Evolutionary conservation across 75 land plant species (phyloP).

Genomic region (Selaginella tamariscina): DNA sequence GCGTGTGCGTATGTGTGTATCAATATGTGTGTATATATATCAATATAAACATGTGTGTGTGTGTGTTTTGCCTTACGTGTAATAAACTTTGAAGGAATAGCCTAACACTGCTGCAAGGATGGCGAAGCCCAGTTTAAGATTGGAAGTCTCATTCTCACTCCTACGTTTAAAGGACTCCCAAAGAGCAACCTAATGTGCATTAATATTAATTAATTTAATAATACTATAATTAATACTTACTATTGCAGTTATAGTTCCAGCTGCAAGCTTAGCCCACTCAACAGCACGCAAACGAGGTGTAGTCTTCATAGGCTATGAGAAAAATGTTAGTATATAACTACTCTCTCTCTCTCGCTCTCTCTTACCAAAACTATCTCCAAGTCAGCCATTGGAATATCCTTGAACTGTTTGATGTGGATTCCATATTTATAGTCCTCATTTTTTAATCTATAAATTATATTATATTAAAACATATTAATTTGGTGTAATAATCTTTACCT

Average conservation of each 20-base stretch:
- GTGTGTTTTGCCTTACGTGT: slow-evolving; percentile 3
- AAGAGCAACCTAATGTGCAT: neutral
- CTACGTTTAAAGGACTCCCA: neutral
- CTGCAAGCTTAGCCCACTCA: neutral
- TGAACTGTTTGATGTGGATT: neutral
- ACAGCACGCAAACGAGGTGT: neutral
- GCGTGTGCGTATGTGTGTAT: too few species aligned
- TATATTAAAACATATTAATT: neutral
- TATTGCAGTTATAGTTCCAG: neutral
- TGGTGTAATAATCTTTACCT: neutral
- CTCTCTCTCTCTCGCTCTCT: neutral
- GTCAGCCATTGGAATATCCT: neutral
- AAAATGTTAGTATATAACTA: neutral
- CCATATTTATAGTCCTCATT: neutral
- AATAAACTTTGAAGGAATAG: neutral
- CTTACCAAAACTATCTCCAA: neutral
- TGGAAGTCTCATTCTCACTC: too few species aligned
- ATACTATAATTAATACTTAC: neutral
- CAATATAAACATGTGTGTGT: too few species aligned
- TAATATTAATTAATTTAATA: neutral
- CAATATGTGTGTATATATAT: too few species aligned
- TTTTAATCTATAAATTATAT: neutral
- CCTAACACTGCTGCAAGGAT: neutral
- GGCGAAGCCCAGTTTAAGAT: neutral
- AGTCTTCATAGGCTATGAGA: neutral